Evolutionary conservation across 441 rosid species (phyloP).

Genomic region (Kokia cookei): DNA sequence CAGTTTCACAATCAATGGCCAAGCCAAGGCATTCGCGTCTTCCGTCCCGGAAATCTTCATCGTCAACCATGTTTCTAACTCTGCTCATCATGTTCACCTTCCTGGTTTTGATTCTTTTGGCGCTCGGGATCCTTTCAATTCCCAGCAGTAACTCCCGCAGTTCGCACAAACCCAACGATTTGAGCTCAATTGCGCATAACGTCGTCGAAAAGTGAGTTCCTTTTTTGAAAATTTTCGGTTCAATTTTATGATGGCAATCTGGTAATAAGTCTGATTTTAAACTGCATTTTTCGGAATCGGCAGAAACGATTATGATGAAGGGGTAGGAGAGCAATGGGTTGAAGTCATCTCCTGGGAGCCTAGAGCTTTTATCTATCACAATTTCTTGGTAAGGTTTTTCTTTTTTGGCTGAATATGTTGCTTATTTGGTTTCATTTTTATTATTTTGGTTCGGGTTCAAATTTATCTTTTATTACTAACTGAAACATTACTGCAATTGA

Average conservation of each 20-base stretch:
- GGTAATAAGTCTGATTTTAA: constrained; percentile 3
- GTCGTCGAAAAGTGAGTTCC: constrained; percentile 30
- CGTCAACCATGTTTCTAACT: constrained; percentile 47
- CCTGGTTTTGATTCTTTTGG: constrained; percentile 63
- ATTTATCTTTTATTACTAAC: background rate
- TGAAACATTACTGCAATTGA: background rate
- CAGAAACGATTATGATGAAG: constrained; percentile 42
- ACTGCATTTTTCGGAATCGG: background rate
- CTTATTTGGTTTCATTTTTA: background rate
- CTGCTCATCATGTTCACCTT: constrained; percentile 53
- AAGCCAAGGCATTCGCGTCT: constrained; percentile 59
- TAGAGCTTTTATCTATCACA: constrained; percentile 71
- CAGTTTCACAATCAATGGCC: constrained; percentile 33
- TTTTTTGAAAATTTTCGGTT: background rate
- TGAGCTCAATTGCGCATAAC: constrained; percentile 53
- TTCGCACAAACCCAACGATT: constrained; percentile 54
- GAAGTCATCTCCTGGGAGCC: constrained; percentile 95
- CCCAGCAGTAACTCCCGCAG: constrained; percentile 44
- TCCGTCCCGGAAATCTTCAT: constrained; percentile 52
- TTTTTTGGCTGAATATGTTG: background rate
- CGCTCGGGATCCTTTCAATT: constrained; percentile 61
- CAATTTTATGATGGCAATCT: constrained; percentile 9
- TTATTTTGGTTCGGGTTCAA: background rate
- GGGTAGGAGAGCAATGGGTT: constrained; percentile 56
- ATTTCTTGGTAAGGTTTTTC: constrained; percentile 58